phyloP scores from a whole-genome alignment of 805 yeast species.

The Ascoidea asiatica region DNA sequence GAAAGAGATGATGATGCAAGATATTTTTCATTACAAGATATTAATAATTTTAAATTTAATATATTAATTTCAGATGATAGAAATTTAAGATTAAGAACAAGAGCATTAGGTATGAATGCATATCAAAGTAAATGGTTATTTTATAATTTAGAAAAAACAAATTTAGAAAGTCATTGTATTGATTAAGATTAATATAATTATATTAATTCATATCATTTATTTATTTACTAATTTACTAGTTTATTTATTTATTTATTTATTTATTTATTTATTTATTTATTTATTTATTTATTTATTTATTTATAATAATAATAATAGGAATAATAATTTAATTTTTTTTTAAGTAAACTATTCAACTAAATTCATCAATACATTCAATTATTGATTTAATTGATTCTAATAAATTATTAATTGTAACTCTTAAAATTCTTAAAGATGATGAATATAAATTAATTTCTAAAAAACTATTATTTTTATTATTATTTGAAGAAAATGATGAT shows the following conservation, averaged over 20 bases:
- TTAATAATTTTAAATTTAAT: constrained; percentile 38
- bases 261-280: too few relatives aligned
- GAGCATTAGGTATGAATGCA: constrained; percentile 38
- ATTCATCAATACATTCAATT: constrained; percentile 4
- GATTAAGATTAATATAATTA: constrained; percentile 24
- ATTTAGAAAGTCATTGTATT: constrained; percentile 34
- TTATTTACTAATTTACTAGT: neutral
- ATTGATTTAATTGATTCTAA: constrained; percentile 3
- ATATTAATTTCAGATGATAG: constrained; percentile 62
- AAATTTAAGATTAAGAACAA: constrained; percentile 56
- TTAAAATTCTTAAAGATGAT: neutral
- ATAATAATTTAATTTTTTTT: too few relatives aligned
- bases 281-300: too few relatives aligned
- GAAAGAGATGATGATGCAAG: constrained; percentile 14
- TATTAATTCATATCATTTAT: neutral
- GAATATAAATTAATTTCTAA: constrained; percentile 1
- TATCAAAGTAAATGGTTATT: constrained; percentile 52
- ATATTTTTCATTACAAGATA: constrained; percentile 18
- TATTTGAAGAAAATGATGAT: too few relatives aligned
- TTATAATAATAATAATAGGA: too few relatives aligned
- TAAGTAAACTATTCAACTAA: neutral
- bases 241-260: too few relatives aligned
- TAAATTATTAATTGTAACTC: constrained; percentile 2
- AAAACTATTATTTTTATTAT: neutral
- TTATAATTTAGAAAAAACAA: constrained; percentile 30